Evolutionary conservation across 2,329 filamentous ascomycete species (phyloP), one percentile per base, ranked within the genome.

Genomic region (Verticillium isaacii): DNA sequence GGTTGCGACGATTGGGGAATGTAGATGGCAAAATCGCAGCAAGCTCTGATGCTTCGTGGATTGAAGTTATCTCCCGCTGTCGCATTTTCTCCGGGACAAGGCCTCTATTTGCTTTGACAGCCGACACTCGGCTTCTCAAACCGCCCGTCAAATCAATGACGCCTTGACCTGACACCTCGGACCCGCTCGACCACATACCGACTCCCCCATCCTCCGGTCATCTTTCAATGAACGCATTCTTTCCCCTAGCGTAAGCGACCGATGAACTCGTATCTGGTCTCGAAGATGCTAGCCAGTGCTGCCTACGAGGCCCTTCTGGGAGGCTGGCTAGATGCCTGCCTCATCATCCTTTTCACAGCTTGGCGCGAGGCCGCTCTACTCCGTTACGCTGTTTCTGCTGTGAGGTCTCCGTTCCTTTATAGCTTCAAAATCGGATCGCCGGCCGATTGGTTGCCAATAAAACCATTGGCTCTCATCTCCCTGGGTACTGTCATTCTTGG

Each of bases 291-390:
- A n/a, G 60, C 56, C 25, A 57, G 65, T 34, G 52, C 66, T 54
- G 23, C 63, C 25, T 71, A 66, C 58, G 68, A 70, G 50, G 25
- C 56, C 15, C 41, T 68, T 8, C 60, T 66, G 32, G 68, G 69
- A 9, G 63, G 60, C 45, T 62, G 57, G 59, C 57, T 66, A 19
- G 73, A 76, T 62, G 32, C 69, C n/a, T 56, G 61, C 59, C 59
- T 71, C 56, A 60, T 71, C 34, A 41, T 71, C 17, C 58, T 62
- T 57, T 70, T 72, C 52, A 57, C 68, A 7, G 54, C 62, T 12
- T 72, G 68, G 67, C 65, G 58, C n/a, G 60, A 61, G 34, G 45
- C 19, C n/a, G 45, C 45, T 12, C 12, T 50, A n/a, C n/a, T 50
- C 8, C 45, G 45, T 2, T 50, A 50, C 19, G 9, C 45, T 9